Conservation (phyloP, 345 rosid genomes). For the Eucalyptus coolabah region DNA sequence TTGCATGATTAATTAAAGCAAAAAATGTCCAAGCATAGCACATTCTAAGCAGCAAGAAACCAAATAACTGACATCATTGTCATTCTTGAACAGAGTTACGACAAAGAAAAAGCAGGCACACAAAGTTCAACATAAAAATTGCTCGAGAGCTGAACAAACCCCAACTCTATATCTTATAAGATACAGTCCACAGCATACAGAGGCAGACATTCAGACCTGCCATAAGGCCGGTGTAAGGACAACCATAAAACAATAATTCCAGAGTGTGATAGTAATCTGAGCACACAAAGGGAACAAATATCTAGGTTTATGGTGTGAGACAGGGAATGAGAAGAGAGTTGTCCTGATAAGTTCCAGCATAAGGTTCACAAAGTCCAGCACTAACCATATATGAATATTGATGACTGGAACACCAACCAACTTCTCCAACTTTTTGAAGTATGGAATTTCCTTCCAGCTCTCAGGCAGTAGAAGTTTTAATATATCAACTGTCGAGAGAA, state of each 20-base stretch:
- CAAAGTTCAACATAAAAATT: neutral
- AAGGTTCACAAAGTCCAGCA: constrained; percentile 2
- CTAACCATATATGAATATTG: constrained; percentile 95
- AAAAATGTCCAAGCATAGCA: neutral
- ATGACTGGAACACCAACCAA: constrained; percentile 95
- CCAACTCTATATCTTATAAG: neutral
- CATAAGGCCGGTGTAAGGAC: neutral
- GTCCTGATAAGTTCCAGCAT: neutral
- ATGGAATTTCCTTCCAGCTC: constrained; percentile 65
- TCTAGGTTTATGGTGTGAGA: neutral
- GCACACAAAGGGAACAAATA: neutral
- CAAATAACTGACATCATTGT: neutral
- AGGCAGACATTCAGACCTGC: neutral
- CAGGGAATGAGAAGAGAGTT: neutral
- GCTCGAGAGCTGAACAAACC: neutral
- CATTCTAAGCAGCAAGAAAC: neutral
- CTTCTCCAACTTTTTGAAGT: constrained; percentile 83
- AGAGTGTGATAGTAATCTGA: neutral
- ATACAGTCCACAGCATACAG: neutral
- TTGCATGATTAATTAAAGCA: neutral
- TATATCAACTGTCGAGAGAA: constrained; percentile 55
- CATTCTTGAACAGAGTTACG: neutral
- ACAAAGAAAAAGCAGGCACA: neutral
- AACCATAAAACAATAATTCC: neutral
- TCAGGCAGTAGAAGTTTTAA: constrained; percentile 86